A percentile compares a stretch with the other conserved stretches of the same genome.
These are phyloP conservation scores for Neurospora sp. DNA, from an alignment of 495 filamentous ascomycete species.

Conservation along the genomic window DNA sequence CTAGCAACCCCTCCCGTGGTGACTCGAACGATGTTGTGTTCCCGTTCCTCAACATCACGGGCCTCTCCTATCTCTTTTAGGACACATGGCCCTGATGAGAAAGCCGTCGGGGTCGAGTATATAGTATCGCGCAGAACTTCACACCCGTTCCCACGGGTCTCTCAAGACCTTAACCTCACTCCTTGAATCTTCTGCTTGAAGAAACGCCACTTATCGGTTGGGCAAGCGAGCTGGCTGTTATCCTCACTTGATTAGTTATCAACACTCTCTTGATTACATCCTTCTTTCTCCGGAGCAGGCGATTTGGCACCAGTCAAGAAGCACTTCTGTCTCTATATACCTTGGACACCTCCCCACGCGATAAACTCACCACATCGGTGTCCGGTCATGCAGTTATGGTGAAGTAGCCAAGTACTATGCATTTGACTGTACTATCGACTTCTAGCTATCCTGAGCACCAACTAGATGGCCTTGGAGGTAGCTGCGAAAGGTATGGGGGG, in stretches of 20 bases:
- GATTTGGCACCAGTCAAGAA: neutral
- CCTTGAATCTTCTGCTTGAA: neutral
- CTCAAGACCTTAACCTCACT: neutral
- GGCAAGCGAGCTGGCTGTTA: neutral
- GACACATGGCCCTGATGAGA: neutral
- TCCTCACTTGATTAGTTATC: neutral
- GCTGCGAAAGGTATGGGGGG: constrained; percentile 2
- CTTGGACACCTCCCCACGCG: neutral
- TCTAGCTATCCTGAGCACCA: neutral
- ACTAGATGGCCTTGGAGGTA: constrained; percentile 1
- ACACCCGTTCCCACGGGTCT: constrained; percentile 12
- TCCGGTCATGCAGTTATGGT: neutral
- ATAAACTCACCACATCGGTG: neutral
- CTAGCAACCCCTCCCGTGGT: neutral
- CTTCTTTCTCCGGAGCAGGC: neutral
- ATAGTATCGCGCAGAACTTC: constrained; percentile 12
- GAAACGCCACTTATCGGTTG: neutral
- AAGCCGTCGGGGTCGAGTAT: constrained; percentile 6
- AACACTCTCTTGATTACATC: neutral
- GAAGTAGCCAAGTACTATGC: constrained; percentile 9
- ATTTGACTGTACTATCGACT: constrained; percentile 5
- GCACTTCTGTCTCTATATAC: neutral
- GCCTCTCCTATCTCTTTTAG: neutral
- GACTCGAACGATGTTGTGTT: constrained; percentile 12
- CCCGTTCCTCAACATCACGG: constrained; percentile 9